Conservation (phyloP, 495 filamentous ascomycete genomes). For the Aspergillus avenaceus region DNA sequence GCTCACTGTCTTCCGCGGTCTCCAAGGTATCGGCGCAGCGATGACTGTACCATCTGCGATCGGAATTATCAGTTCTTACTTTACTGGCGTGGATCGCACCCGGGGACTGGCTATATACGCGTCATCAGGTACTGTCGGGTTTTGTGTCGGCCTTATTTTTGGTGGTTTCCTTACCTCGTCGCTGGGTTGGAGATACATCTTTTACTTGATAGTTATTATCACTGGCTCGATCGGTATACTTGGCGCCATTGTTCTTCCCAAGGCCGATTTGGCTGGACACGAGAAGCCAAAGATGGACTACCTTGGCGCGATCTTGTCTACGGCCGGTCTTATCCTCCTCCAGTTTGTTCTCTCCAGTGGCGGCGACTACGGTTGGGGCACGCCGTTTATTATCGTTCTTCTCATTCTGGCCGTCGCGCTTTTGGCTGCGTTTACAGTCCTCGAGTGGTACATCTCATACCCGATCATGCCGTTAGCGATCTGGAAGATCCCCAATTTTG, state of each 20-base stretch:
- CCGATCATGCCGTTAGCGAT: constrained; percentile 33
- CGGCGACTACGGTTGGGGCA: constrained; percentile 41
- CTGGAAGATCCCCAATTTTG: constrained; percentile 35
- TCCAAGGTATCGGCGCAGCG: constrained; percentile 34
- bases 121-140: constrained; percentile 32
- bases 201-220: constrained; percentile 31
- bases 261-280: constrained; percentile 14
- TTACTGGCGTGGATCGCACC: constrained; percentile 31
- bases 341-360: constrained; percentile 36
- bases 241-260: constrained; percentile 31
- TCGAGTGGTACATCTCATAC: constrained; percentile 29
- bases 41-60: constrained; percentile 36
- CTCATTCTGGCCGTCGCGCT: constrained; percentile 36
- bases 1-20: constrained; percentile 31
- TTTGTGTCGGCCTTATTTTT: constrained; percentile 33
- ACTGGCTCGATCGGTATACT: constrained; percentile 25
- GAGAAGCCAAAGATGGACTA: constrained; percentile 29
- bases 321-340: constrained; percentile 30
- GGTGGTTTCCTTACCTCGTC: constrained; percentile 35
- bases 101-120: constrained; percentile 33
- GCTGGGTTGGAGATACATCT: constrained; percentile 35
- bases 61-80: constrained; percentile 38
- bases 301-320: constrained; percentile 29
- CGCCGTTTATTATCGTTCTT: constrained; percentile 42
- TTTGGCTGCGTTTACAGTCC: constrained; percentile 34